phyloP scores from a whole-genome alignment of 2,329 filamentous ascomycete genomes.

The Ophiostoma montium region DNA sequence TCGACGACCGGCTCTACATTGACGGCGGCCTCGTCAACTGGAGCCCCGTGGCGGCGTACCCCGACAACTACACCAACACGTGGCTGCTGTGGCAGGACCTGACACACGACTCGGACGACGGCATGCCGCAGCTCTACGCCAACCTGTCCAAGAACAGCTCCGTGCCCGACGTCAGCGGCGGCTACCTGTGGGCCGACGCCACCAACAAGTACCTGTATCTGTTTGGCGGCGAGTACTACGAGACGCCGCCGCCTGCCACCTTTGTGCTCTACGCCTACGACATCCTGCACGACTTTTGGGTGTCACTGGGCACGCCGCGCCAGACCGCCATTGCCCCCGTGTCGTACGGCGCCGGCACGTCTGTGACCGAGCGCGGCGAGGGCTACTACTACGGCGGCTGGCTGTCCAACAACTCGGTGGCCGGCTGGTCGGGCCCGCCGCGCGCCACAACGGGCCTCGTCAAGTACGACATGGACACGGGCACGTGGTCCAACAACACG shows the following conservation, averaged over 20 bases:
- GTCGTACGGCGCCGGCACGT: conserved; percentile 42
- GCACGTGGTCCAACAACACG: conserved; percentile 36
- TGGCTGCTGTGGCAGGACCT: conserved; percentile 45
- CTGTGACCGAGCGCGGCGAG: conserved; percentile 37
- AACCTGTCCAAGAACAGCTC: conserved; percentile 45
- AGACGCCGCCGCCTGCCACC: conserved; percentile 23
- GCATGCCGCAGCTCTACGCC: conserved; percentile 37
- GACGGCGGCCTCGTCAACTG: conserved; percentile 47
- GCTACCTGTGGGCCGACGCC: conserved; percentile 43
- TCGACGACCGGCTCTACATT: conserved; percentile 46
- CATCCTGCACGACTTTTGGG: conserved; percentile 40
- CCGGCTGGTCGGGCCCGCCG: conserved; percentile 31
- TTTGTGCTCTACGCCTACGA: conserved; percentile 45
- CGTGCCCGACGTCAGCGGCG: conserved; percentile 34
- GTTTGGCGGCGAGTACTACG: conserved; percentile 43
- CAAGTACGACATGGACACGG: conserved; percentile 39
- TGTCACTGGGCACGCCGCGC: conserved; percentile 26
- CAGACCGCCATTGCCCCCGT: conserved; percentile 28
- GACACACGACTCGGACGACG: conserved; percentile 24
- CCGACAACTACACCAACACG: conserved; percentile 40
- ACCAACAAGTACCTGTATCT: conserved; percentile 50
- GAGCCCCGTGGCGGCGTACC: conserved; percentile 32
- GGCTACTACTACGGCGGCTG: conserved; percentile 52
- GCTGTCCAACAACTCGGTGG: conserved; percentile 38
- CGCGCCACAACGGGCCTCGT: conserved; percentile 38